phyloP scores from a whole-genome alignment of 2,329 filamentous ascomycete genomes.

The Fusarium pseudograminearum region DNA sequence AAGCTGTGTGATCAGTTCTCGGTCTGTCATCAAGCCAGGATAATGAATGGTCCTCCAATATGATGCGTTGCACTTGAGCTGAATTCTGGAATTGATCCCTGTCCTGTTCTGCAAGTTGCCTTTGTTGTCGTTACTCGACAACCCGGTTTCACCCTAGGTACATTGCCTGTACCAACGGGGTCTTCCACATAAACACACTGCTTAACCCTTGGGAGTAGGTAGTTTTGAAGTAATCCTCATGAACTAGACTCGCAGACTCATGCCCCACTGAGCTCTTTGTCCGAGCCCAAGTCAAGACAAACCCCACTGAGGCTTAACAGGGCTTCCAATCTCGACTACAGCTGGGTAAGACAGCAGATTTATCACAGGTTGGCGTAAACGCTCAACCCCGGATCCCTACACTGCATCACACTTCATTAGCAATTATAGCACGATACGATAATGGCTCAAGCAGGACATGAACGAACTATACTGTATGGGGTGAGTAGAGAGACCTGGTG shows the following conservation, averaged over 20 bases:
- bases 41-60: neutral
- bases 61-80: neutral
- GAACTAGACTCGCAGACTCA: neutral
- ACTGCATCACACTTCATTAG: neutral
- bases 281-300: neutral
- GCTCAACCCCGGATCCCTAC: conserved; percentile 19
- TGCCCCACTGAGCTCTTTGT: neutral
- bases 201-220: neutral
- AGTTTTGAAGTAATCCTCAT: neutral
- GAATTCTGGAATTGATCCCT: conserved; percentile 10
- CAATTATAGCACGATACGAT: neutral
- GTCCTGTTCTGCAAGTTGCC: conserved; percentile 13
- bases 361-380: neutral
- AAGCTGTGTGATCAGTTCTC: neutral
- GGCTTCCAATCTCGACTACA: conserved; percentile 2
- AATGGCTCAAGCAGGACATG: neutral
- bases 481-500: neutral
- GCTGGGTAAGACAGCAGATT: neutral
- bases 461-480: neutral
- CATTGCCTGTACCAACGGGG: conserved; percentile 3
- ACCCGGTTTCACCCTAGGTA: conserved; percentile 28
- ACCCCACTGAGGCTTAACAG: conserved; percentile 22
- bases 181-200: neutral
- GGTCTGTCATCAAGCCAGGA: conserved; percentile 4
- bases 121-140: conserved; percentile 2